Percentiles rank a stretch among this genome's conserved stretches.
Evolutionary conservation across 352 stramenopile species (phyloP).

Genomic region (Globisporangium mamillatum): DNA sequence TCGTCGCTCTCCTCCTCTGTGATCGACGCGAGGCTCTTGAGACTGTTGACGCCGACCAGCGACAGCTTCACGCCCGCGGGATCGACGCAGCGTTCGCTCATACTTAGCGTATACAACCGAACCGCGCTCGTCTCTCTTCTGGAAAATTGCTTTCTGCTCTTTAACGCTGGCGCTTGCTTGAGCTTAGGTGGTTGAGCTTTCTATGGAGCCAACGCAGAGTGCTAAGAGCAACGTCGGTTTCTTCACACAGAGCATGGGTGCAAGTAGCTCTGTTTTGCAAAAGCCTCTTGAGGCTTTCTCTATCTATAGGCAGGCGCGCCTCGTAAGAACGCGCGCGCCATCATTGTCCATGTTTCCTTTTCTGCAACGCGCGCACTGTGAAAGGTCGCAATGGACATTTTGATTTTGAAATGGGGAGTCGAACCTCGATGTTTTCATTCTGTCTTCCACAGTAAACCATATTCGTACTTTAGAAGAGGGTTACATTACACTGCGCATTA

Average conservation of each 20-base stretch:
- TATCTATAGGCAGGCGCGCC: neutral
- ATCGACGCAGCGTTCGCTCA: neutral
- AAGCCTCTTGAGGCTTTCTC: neutral
- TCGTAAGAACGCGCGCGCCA: neutral
- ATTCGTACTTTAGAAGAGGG: neutral
- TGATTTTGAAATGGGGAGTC: neutral
- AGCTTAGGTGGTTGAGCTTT: neutral
- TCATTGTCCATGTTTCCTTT: neutral
- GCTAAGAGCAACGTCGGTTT: neutral
- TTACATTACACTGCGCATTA: neutral
- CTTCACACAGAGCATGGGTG: neutral
- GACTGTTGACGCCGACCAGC: neutral
- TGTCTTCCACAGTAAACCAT: neutral
- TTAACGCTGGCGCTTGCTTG: neutral
- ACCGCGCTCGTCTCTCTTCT: neutral
- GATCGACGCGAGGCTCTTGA: slow-evolving; percentile 14
- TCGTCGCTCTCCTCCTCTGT: slow-evolving; percentile 15
- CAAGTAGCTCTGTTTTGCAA: neutral
- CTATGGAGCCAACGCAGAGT: neutral
- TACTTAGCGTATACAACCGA: neutral
- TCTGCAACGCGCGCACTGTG: neutral
- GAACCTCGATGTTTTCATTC: neutral
- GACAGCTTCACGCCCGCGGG: neutral
- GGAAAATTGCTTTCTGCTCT: neutral
- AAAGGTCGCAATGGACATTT: neutral